Evolutionary conservation across 169 alveolate species (phyloP), one percentile per base, ranked within the genome.

Genomic region (Besnoitia besnoiti): DNA sequence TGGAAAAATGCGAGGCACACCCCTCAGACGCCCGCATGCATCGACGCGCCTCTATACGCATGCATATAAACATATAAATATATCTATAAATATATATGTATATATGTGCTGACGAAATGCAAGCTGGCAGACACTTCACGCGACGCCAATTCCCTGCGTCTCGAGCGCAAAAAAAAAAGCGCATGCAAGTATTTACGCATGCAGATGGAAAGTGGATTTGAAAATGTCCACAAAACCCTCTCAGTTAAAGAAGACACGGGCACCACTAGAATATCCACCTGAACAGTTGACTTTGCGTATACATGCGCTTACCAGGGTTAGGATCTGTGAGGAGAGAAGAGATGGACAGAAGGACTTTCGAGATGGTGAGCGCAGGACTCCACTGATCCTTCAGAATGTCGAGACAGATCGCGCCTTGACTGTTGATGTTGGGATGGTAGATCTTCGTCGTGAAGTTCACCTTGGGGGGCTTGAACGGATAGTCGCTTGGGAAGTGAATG

Each of bases 391-490:
- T 99, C 90, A 99, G 95, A 84, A 99, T 99, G 94, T 99, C 99
- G 55, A 99, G 96, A 96, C 99, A 99, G 40, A 99, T 99, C 59
- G 99, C 98, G 44, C 99, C 99, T 30, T 76, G 80, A 42, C 88
- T 96, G 95, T 98, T 98, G 94, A 99, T 98, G 96, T 99, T 99
- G 79, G 99, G 99, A 96, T 99, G 99, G 95, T 99, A 99, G 85
- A 99, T 99, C 95, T 98, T 98, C 35, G 99, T 99, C 21, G 99
- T 98, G 97, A 99, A 99, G 80, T 97, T 96, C 30, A 97, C 97
- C 97, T 99, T 99, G 35, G 99, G 99, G n/a, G 99, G 99, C 96
- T 99, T 99, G 98, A 99, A 99, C 50, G 99, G 99, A 93, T 99
- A 99, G 93, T 99, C 99, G 40, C 99, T 98, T 0, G 99, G 99